Evolutionary conservation across 1,284 basidiomycete genomes (phyloP).

Genomic region (Naganishia sp.): DNA sequence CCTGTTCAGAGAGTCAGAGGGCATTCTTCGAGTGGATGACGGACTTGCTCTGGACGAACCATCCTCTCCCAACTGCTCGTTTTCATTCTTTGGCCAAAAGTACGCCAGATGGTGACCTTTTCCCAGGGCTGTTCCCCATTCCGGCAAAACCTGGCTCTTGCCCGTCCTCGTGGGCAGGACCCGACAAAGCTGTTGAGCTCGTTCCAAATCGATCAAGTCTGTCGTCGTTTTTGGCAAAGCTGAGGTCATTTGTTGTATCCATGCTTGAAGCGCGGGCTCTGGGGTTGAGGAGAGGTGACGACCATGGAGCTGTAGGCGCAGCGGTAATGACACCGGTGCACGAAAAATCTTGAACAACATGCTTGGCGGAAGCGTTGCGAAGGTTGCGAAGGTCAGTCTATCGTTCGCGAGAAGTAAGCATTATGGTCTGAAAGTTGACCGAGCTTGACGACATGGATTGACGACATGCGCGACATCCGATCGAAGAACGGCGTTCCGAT

Average conservation of each 20-base stretch:
- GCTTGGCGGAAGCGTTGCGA: no score
- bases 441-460: background rate
- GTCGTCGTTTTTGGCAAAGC: conserved; percentile 29
- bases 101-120: conserved; percentile 72
- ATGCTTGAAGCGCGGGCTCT: conserved; percentile 26
- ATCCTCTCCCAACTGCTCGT: conserved; percentile 63
- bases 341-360: no score
- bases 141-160: conserved; percentile 51
- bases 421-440: background rate
- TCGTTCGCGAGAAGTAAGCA: background rate
- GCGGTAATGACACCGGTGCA: background rate
- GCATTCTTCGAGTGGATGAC: background rate
- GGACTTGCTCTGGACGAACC: conserved; percentile 63
- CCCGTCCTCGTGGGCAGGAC: conserved; percentile 72
- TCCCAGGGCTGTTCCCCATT: conserved; percentile 56
- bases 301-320: background rate
- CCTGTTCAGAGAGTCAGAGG: conserved; percentile 44
- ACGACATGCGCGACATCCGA: background rate
- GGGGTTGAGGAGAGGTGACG: background rate
- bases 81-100: conserved; percentile 68
- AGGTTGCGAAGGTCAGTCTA: background rate
- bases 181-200: conserved; percentile 39
- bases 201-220: conserved; percentile 36
- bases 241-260: conserved; percentile 38
- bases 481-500: conserved; percentile 15